Evolutionary conservation across 2,329 filamentous ascomycete genomes (phyloP), one percentile per base, ranked within the genome.

Genomic region (Trichoderma pleuroti): DNA sequence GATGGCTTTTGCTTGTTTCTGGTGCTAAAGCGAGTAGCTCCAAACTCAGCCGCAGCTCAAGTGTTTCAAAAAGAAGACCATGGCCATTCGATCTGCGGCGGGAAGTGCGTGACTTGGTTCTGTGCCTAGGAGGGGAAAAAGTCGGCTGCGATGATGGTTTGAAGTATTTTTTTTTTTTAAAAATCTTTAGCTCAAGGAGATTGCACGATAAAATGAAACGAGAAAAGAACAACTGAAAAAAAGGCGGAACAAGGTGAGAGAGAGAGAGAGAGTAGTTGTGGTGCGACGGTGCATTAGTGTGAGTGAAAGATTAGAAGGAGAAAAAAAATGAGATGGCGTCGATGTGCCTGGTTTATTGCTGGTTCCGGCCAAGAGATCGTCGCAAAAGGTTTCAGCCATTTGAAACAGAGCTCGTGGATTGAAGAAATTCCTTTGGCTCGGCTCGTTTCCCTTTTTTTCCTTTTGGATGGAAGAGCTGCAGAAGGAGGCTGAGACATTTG

Each of bases 11-110:
- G 46, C 5, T 24, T 49, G 42, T 21, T 49, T 42, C 39, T 49
- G 42, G 46, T 52, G 46, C 46, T 52, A 52, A 32, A 30, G n/a
- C 28, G 26, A 34, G 28, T 49, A 64, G 61, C 61, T 34, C 61
- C 61, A 42, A 64, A 46, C 42, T 64, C 61, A 64, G 61, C 61
- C 61, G 61, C 61, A 64, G 61, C 39, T 64, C 39, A 34, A 64
- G 39, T 52, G 61, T 64, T 64, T 64, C 46, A 52, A 12, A 24
- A 52, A 12, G 21, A 52, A 24, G 46, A 9, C 46, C 61, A 64
- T 49, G 26, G 42, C 61, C 61, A 34, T 52, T 63, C 36, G 61
- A 52, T 52, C 39, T 52, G n/a, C 61, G 30, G 46, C 39, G 24
- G 8, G n/a, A 42, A 52, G 3, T 14, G 46, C 46, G 46, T 21